Conservation (phyloP, 202 grass and related monocot species). For the Cymbopogon flexuosus region DNA sequence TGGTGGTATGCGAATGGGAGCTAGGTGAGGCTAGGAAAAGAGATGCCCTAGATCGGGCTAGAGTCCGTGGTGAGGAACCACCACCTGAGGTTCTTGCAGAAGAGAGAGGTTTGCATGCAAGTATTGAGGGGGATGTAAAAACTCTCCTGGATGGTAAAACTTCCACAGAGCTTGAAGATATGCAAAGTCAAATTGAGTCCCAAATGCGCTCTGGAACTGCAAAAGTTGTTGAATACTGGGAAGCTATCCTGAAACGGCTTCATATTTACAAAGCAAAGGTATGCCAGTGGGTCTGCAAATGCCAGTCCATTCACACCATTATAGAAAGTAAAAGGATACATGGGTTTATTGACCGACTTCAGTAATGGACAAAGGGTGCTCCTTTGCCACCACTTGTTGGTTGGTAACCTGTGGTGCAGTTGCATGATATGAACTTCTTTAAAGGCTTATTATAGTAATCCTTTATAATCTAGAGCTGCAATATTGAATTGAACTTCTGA, state of each 20-base stretch:
- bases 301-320: not conserved
- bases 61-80: slow-evolving; percentile 94
- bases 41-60: slow-evolving; percentile 88
- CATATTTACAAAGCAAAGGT: slow-evolving; percentile 99
- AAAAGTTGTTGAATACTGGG: slow-evolving; percentile 99
- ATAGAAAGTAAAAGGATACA: not conserved
- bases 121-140: slow-evolving; percentile 89
- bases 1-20: slow-evolving; percentile 91
- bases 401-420: not conserved
- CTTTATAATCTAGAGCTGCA: slow-evolving; percentile 3
- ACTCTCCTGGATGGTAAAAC: slow-evolving; percentile 77
- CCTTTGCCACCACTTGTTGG: not conserved
- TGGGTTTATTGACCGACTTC: not conserved
- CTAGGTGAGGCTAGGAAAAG: slow-evolving; percentile 74
- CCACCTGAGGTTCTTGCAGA: slow-evolving; percentile 72
- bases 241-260: slow-evolving; percentile 87
- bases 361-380: not conserved
- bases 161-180: slow-evolving; percentile 65
- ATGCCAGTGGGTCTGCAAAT: slow-evolving; percentile 29
- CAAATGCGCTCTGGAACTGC: slow-evolving; percentile 94
- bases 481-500: not conserved
- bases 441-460: not conserved
- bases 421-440: slow-evolving; percentile 8
- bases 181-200: slow-evolving; percentile 88
- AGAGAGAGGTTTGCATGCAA: slow-evolving; percentile 93